These are phyloP conservation scores for Coriaria nepalensis DNA, from an alignment of 306 rosid species.

Conservation along the genomic window DNA sequence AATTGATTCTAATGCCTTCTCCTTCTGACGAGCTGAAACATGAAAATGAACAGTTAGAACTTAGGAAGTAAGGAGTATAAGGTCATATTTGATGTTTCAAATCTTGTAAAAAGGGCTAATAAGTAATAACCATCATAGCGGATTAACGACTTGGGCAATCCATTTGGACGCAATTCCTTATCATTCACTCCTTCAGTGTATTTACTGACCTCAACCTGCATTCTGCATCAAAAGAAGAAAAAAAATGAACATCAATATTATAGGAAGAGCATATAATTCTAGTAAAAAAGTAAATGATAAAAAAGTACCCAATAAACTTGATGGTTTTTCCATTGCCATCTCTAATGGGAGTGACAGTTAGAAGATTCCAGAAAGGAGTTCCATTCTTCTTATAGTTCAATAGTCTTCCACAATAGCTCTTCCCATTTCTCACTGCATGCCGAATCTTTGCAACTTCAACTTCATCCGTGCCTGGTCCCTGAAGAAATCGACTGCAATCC, in stretches of 20 bases:
- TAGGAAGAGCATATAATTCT: not conserved
- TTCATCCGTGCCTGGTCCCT: constrained; percentile 75
- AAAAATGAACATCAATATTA: not conserved
- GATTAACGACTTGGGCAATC: constrained; percentile 78
- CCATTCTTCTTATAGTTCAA: constrained; percentile 92
- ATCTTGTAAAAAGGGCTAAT: not conserved
- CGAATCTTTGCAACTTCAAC: constrained; percentile 67
- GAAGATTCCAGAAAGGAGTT: constrained; percentile 92
- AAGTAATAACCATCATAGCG: constrained; percentile 72
- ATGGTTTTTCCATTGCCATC: constrained; percentile 56
- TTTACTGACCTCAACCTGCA: constrained; percentile 99
- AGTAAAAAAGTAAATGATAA: not conserved
- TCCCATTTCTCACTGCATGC: constrained; percentile 56
- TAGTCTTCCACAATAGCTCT: constrained; percentile 70
- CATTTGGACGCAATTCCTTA: constrained; percentile 75
- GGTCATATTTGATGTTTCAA: too few relatives aligned
- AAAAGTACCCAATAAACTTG: constrained; percentile 70
- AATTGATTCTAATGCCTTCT: constrained; percentile 60
- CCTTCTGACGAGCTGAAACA: constrained; percentile 91
- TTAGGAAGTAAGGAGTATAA: not conserved
- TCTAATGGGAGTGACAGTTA: constrained; percentile 76
- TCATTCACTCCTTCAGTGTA: constrained; percentile 85
- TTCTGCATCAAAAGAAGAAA: constrained; percentile 40
- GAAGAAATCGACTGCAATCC: constrained; percentile 89
- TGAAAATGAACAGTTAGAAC: constrained; percentile 22